A percentile compares a stretch with the other conserved stretches of the same genome.
Evolutionary conservation across 1,139 yeast species (phyloP).

Genomic region (Lodderomyces metapsilosis): DNA sequence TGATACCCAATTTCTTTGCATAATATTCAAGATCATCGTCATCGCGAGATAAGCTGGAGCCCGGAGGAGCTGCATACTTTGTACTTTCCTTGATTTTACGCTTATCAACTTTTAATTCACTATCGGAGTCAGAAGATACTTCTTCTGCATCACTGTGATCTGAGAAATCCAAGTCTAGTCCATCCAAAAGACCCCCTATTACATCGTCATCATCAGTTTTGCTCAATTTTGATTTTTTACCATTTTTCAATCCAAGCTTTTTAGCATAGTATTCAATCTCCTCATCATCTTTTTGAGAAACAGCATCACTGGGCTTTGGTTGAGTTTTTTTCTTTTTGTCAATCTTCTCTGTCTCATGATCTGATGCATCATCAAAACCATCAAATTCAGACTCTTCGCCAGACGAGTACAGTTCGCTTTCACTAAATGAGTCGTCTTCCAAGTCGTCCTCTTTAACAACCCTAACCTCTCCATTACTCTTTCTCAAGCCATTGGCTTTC

Average conservation of each 20-base stretch:
- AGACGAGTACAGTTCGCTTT: slow-evolving; percentile 12
- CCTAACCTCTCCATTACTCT: slow-evolving; percentile 9
- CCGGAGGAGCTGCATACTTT: slow-evolving; percentile 9
- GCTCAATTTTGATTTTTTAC: slow-evolving; percentile 39
- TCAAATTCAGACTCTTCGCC: slow-evolving; percentile 11
- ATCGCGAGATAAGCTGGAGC: slow-evolving; percentile 51
- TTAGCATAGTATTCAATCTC: slow-evolving; percentile 83
- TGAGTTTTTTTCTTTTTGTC: slow-evolving; percentile 14
- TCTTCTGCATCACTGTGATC: slow-evolving; percentile 5
- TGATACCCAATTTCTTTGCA: slow-evolving; percentile 77
- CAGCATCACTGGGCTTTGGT: slow-evolving; percentile 9
- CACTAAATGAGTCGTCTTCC: slow-evolving; percentile 21
- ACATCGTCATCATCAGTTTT: slow-evolving; percentile 62
- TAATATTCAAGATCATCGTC: slow-evolving; percentile 81
- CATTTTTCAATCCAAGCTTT: slow-evolving; percentile 67
- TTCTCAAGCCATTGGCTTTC: background rate
- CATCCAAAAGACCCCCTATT: slow-evolving; percentile 73
- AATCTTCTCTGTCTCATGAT: slow-evolving; percentile 26
- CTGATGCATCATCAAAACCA: slow-evolving; percentile 16
- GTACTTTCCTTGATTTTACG: slow-evolving; percentile 13
- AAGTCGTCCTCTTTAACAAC: slow-evolving; percentile 32
- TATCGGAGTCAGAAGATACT: background rate
- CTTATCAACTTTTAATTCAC: background rate
- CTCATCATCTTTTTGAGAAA: slow-evolving; percentile 62
- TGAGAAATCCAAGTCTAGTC: slow-evolving; percentile 60